Percentiles rank a stretch among this genome's conserved stretches.
Evolutionary conservation across 345 rosid species (phyloP).

Genomic region (Eucalyptus shirleyi): DNA sequence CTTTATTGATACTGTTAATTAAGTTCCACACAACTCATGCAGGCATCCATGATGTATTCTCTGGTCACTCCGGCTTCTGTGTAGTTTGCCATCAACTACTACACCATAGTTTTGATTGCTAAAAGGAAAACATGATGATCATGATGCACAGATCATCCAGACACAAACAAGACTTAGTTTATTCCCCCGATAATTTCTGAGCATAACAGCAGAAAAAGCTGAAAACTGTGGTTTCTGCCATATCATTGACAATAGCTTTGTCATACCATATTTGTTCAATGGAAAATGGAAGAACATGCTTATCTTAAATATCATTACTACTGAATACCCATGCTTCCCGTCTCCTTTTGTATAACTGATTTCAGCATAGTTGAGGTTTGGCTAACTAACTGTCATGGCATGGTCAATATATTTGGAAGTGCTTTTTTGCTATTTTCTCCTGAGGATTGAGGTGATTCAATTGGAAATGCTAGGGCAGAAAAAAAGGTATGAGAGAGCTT

Average conservation of each 20-base stretch:
- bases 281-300: background rate
- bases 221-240: background rate
- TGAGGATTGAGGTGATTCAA: background rate
- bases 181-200: background rate
- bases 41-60: background rate
- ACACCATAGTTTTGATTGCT: background rate
- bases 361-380: background rate
- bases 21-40: background rate
- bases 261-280: background rate
- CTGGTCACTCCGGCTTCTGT: background rate
- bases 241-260: background rate
- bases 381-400: background rate
- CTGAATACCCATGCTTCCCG: background rate
- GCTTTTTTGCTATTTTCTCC: background rate
- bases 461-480: conserved; percentile 58
- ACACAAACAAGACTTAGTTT: background rate
- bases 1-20: background rate
- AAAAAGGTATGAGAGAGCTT: conserved; percentile 41
- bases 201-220: background rate
- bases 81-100: background rate
- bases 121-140: background rate
- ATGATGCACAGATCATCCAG: background rate
- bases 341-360: background rate
- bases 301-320: background rate
- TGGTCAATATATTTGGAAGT: background rate